Evolutionary conservation across 352 stramenopile species (phyloP).

Genomic region (Phytopythium aichiense): DNA sequence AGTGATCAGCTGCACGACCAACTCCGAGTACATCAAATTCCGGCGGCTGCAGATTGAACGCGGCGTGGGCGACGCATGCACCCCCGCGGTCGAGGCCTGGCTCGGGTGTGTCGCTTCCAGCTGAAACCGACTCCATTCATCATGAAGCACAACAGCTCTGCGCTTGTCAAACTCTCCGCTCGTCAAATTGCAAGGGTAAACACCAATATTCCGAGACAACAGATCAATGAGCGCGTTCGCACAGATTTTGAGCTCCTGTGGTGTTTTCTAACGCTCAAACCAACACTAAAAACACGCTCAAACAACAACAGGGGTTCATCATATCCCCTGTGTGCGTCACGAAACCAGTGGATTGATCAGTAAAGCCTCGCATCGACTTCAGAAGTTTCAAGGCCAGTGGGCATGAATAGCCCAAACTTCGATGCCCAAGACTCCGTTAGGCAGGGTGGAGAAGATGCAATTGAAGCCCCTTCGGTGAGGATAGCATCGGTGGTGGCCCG

Average conservation of each 20-base stretch:
- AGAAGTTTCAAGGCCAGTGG: no score
- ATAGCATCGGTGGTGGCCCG: not conserved
- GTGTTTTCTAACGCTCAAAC: no score
- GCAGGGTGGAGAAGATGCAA: not conserved
- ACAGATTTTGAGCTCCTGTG: no score
- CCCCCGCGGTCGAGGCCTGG: constrained; percentile 26
- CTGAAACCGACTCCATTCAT: not conserved
- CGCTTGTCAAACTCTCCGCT: not conserved
- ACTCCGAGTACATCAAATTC: constrained; percentile 21
- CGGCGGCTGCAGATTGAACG: constrained; percentile 26
- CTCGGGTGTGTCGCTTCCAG: constrained; percentile 14
- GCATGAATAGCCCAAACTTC: not conserved
- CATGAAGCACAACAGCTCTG: not conserved
- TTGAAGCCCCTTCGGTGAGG: not conserved
- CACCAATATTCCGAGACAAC: no score
- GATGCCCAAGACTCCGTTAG: not conserved
- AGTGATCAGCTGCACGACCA: constrained; percentile 29
- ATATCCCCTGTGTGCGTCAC: no score
- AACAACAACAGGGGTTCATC: no score
- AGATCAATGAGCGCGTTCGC: no score
- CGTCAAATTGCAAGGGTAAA: not conserved
- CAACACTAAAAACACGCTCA: no score
- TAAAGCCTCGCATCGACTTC: not conserved
- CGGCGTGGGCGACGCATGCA: constrained; percentile 22
- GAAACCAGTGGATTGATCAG: no score